Base-by-base conservation (phyloP, 1,284 basidiomycete genomes). In the Moesziomyces sp. region DNA sequence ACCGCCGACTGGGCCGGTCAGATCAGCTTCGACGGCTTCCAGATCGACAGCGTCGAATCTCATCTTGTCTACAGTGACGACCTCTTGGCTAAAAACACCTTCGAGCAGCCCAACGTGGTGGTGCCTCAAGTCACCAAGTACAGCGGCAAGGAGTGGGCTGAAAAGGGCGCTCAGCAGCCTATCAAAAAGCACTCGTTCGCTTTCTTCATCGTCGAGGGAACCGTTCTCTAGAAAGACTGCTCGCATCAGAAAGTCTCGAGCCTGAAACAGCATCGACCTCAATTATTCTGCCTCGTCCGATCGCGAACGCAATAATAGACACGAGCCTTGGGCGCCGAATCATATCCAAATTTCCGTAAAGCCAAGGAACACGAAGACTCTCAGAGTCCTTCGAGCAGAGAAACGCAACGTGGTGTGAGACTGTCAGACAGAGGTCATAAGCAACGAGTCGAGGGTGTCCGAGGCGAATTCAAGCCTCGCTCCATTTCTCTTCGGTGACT, bases 61-160 rank as follows among this genome's bases (percentile, higher is more conserved):
- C 59, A 75, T 43, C 26, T 50, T 19, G 46, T 75, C 30, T 73
- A 63, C 49, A 45, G 43, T 40, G 63, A 75, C 47, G 64, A 75
- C 38, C 50, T 72, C 13, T 16, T 51, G 26, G 73, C 73, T 8
- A 64, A 67, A 28, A 75, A 75, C 59, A 75, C 69, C 8, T 75
- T 72, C 35, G 68, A 72, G 44, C 52, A 49, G 16, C 68, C 63
- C 23, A 43, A 75, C 18, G 58, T 53, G 26, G 65, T 75, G 13
- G 63, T 63, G 28, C 73, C 73, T 10, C 28, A 46, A 18, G 47
- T 53, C 28, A 55, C 48, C n/a, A 70, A 58, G 45, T 28, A 53
- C 44, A 54, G 35, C 49, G 71, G 51, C 47, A 48, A 57, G 42
- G 54, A 68, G 13, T 71, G 66, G 61, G 28, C 49, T 13, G 26